Conservation (phyloP, 2,329 filamentous ascomycete species). For the Exophiala spinifera region DNA sequence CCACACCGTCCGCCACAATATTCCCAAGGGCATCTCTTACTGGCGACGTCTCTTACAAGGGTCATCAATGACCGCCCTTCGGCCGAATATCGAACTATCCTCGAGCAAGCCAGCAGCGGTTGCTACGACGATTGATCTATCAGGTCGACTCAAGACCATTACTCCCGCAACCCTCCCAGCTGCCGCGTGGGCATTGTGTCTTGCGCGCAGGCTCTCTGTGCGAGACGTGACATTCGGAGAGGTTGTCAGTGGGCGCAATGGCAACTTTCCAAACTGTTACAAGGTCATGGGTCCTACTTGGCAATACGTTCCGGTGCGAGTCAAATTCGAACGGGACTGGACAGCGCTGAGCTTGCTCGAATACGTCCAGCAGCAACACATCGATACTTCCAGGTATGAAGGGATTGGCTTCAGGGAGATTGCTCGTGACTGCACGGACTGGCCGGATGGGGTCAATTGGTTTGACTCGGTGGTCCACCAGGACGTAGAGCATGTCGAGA, state of each 20-base stretch:
- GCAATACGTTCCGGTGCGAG: slow-evolving; percentile 64
- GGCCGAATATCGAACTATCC: background rate
- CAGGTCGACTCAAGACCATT: slow-evolving; percentile 52
- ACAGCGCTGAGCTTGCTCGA: slow-evolving; percentile 30
- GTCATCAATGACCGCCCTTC: slow-evolving; percentile 46
- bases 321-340: slow-evolving; percentile 53
- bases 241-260: slow-evolving; percentile 63
- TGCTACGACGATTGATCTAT: slow-evolving; percentile 37
- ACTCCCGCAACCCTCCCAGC: slow-evolving; percentile 65
- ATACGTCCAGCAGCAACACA: slow-evolving; percentile 52
- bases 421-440: slow-evolving; percentile 47
- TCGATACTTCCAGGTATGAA: slow-evolving; percentile 54
- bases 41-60: slow-evolving; percentile 59
- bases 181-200: slow-evolving; percentile 62
- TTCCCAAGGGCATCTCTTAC: slow-evolving; percentile 45
- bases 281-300: slow-evolving; percentile 63
- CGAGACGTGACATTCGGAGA: slow-evolving; percentile 64
- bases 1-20: slow-evolving; percentile 43
- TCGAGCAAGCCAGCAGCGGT: slow-evolving; percentile 26
- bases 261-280: slow-evolving; percentile 54
- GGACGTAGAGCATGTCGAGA: slow-evolving; percentile 61
- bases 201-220: slow-evolving; percentile 53
- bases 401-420: slow-evolving; percentile 56
- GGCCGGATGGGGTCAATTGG: slow-evolving; percentile 37
- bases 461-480: slow-evolving; percentile 60